A percentile compares a stretch with the other conserved stretches of the same genome.
phyloP scores from a whole-genome alignment of 2,329 filamentous ascomycete genomes.

The Clarireedia paspali region DNA sequence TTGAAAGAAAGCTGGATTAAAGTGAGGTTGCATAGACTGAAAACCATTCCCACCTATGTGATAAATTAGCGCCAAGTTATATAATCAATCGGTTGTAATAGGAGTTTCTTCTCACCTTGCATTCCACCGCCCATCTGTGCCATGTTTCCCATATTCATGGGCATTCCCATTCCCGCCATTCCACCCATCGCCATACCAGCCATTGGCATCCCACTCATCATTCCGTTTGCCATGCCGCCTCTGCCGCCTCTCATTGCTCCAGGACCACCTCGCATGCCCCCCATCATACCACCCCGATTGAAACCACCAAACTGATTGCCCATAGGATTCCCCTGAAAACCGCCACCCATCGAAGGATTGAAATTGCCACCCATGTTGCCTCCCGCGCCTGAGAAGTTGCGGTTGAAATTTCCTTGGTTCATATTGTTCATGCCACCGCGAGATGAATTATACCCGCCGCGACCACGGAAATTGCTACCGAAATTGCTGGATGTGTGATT shows the following conservation, averaged over 20 bases:
- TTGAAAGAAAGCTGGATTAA: constrained; percentile 67
- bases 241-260: constrained; percentile 52
- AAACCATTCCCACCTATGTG: constrained; percentile 43
- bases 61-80: constrained; percentile 1
- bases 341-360: constrained; percentile 36
- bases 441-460: constrained; percentile 39
- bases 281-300: constrained; percentile 44
- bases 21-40: constrained; percentile 60
- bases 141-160: constrained; percentile 40
- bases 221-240: constrained; percentile 39
- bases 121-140: constrained; percentile 39
- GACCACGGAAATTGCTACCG: constrained; percentile 39
- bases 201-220: constrained; percentile 44
- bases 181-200: constrained; percentile 44
- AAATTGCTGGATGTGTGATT: constrained; percentile 30
- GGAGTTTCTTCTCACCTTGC: constrained; percentile 41
- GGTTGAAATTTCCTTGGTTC: constrained; percentile 47
- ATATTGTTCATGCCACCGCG: constrained; percentile 34
- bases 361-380: constrained; percentile 39
- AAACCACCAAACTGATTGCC: constrained; percentile 44
- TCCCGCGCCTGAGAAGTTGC: constrained; percentile 39
- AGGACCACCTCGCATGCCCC: constrained; percentile 43
- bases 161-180: constrained; percentile 36
- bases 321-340: constrained; percentile 39
- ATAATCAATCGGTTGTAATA: not conserved